These are phyloP conservation scores for Talaromyces sp. DNA, from an alignment of 2,329 filamentous ascomycete genomes.

Conservation along the genomic window DNA sequence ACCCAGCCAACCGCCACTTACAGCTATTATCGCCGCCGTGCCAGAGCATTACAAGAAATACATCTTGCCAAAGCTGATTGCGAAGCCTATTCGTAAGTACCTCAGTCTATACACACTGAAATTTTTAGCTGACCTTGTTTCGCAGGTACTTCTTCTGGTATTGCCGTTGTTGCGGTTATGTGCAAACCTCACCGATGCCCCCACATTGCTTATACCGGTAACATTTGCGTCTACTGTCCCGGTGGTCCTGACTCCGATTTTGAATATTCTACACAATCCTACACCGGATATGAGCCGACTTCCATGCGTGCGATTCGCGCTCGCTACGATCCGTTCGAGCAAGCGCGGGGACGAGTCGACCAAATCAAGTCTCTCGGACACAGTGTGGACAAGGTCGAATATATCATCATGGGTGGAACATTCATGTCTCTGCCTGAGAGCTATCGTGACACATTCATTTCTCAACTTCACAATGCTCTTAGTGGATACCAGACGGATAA, in stretches of 20 bases:
- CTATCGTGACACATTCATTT: conserved; percentile 92
- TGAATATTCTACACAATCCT: conserved; percentile 98
- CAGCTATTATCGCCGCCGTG: conserved; percentile 95
- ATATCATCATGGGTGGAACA: conserved; percentile 99
- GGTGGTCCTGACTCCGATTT: conserved; percentile 98
- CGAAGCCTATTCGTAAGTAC: conserved; percentile 83
- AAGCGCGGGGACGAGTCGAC: conserved; percentile 91
- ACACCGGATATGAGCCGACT: conserved; percentile 97
- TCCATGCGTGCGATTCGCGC: conserved; percentile 98
- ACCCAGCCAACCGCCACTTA: conserved; percentile 84
- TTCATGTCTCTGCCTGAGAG: conserved; percentile 94
- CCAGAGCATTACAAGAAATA: conserved; percentile 99
- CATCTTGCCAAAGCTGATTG: conserved; percentile 91
- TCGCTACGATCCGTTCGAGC: conserved; percentile 96
- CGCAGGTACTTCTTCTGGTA: conserved; percentile 85
- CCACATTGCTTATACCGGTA: conserved; percentile 97
- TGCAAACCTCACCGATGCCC: conserved; percentile 98
- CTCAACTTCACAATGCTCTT: conserved; percentile 92
- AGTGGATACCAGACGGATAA: conserved; percentile 93
- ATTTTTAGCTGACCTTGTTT: neutral
- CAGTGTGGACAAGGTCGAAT: conserved; percentile 98
- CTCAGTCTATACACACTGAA: neutral
- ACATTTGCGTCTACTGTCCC: conserved; percentile 98
- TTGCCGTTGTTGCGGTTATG: conserved; percentile 98
- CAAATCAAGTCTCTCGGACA: conserved; percentile 95